A percentile compares a stretch with the other conserved stretches of the same genome.
phyloP scores from a whole-genome alignment of 2,329 filamentous ascomycete species.

The Cladosporium halotolerans region DNA sequence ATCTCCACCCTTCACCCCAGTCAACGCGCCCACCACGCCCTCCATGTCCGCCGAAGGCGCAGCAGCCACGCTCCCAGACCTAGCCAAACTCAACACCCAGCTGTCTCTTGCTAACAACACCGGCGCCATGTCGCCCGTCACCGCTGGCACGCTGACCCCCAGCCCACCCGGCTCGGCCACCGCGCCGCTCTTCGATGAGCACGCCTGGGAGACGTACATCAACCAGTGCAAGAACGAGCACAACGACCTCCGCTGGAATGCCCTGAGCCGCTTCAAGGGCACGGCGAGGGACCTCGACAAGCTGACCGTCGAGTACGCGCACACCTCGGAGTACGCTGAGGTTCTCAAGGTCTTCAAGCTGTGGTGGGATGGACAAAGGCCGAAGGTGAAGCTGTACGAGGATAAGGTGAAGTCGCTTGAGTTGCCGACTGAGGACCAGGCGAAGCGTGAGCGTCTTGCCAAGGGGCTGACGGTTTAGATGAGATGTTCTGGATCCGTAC shows the following conservation, averaged over 20 bases:
- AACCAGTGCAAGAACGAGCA: constrained; percentile 27
- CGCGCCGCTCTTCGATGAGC: constrained; percentile 21
- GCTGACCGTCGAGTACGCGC: constrained; percentile 18
- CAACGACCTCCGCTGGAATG: constrained; percentile 32
- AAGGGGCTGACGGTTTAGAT: constrained; percentile 13
- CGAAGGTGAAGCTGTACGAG: constrained; percentile 28
- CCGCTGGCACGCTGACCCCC: constrained; percentile 10
- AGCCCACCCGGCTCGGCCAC: constrained; percentile 3
- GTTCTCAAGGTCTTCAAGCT: constrained; percentile 26
- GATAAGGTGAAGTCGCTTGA: constrained; percentile 14
- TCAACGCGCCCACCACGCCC: constrained; percentile 18
- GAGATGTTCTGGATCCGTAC: neutral
- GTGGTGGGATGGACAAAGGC: constrained; percentile 36
- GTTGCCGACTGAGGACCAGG: constrained; percentile 12
- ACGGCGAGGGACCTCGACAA: constrained; percentile 24
- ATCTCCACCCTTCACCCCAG: constrained; percentile 28
- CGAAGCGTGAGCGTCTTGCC: constrained; percentile 12
- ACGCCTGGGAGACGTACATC: constrained; percentile 28
- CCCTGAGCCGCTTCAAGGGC: constrained; percentile 40
- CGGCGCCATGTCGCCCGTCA: constrained; percentile 8
- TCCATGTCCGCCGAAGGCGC: constrained; percentile 9
- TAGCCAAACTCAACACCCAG: constrained; percentile 16
- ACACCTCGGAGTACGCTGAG: constrained; percentile 5
- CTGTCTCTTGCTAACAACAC: constrained; percentile 12
- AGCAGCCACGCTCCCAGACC: constrained; percentile 13